Evolutionary conservation across 2,329 filamentous ascomycete species (phyloP).

Genomic region (Aspergillus ruber): DNA sequence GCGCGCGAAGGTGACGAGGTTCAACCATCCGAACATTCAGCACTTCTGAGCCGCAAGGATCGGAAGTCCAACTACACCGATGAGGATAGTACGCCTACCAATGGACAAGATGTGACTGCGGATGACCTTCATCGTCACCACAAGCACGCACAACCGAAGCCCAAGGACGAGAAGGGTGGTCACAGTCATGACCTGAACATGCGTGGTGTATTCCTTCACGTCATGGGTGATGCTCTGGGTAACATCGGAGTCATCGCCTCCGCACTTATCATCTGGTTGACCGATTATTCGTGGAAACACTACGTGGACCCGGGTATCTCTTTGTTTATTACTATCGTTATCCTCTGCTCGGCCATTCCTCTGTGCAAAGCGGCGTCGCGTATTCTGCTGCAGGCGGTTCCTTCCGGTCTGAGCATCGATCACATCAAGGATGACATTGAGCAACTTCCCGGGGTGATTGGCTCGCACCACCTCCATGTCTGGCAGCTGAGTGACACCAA

Average conservation of each 20-base stretch:
- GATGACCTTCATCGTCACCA: constrained; percentile 59
- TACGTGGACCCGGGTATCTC: constrained; percentile 92
- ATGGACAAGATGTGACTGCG: constrained; percentile 10
- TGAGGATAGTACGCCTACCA: constrained; percentile 13
- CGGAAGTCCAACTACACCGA: constrained; percentile 29
- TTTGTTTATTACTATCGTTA: constrained; percentile 80
- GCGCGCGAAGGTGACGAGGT: constrained; percentile 47
- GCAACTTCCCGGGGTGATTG: constrained; percentile 73
- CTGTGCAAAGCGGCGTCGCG: constrained; percentile 53
- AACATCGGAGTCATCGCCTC: constrained; percentile 50
- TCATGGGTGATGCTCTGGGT: constrained; percentile 45
- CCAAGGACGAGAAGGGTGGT: constrained; percentile 51
- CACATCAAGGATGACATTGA: constrained; percentile 92
- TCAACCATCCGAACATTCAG: constrained; percentile 40
- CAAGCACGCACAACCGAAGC: constrained; percentile 68
- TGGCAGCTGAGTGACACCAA: constrained; percentile 97
- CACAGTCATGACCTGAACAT: constrained; percentile 70
- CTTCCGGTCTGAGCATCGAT: constrained; percentile 76
- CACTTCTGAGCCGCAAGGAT: constrained; percentile 38
- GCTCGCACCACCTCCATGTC: constrained; percentile 92
- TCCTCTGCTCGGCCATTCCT: constrained; percentile 48
- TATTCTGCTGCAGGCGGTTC: constrained; percentile 89
- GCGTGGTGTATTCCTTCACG: constrained; percentile 65
- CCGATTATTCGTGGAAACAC: constrained; percentile 69
- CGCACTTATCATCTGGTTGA: constrained; percentile 85